phyloP scores from a whole-genome alignment of 106 monocot genomes.

The Gastrodia elata region DNA sequence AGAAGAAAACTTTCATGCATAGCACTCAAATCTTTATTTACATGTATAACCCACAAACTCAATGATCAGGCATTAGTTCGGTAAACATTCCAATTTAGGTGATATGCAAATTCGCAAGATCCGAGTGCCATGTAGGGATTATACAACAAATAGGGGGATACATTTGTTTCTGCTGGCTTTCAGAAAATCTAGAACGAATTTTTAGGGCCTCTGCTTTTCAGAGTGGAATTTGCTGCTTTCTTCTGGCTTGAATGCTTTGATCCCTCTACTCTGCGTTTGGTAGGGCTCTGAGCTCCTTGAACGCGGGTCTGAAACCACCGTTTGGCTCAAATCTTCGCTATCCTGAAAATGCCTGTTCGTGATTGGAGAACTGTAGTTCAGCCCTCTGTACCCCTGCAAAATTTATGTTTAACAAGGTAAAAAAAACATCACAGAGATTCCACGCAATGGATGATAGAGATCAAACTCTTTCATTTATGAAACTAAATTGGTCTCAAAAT shows the following conservation, averaged over 20 bases:
- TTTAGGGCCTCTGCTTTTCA: slow-evolving; percentile 5
- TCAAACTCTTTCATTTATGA: too few species aligned
- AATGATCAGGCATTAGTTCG: too few species aligned
- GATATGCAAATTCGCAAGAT: too few species aligned
- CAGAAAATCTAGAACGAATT: not conserved
- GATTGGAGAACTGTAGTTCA: slow-evolving; percentile 11
- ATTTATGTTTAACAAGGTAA: not conserved
- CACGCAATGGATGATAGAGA: too few species aligned
- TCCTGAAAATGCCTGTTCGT: not conserved
- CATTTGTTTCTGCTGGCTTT: too few species aligned
- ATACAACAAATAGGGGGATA: too few species aligned
- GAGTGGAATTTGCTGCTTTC: slow-evolving; percentile 25
- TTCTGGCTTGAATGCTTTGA: slow-evolving; percentile 20
- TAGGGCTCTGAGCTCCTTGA: slow-evolving; percentile 37
- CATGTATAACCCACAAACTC: too few species aligned
- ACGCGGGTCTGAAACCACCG: slow-evolving; percentile 4
- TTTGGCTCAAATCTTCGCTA: not conserved
- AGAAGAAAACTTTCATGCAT: too few species aligned
- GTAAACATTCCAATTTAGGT: too few species aligned
- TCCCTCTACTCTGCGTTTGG: slow-evolving; percentile 4
- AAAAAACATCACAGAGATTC: not conserved
- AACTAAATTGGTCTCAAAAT: too few species aligned
- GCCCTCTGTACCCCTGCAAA: not conserved
- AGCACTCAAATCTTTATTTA: too few species aligned
- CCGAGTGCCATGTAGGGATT: too few species aligned